These are phyloP conservation scores for Colletotrichum sp. DNA, from an alignment of 2,329 filamentous ascomycete species.

Conservation along the genomic window DNA sequence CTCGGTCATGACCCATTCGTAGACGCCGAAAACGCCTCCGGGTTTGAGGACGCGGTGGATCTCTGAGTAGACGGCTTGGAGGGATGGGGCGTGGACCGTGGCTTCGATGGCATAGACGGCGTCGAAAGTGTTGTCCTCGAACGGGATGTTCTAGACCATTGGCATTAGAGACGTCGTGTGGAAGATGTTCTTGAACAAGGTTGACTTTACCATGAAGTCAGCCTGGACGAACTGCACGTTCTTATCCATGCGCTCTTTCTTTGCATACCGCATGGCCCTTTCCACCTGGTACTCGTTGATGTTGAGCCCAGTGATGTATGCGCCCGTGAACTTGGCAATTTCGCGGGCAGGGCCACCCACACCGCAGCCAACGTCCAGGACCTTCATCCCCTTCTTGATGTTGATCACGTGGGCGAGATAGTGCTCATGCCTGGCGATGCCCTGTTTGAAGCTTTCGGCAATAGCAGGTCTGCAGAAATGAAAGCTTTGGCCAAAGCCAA, in stretches of 20 bases:
- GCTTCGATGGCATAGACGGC: constrained; percentile 98
- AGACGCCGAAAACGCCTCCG: constrained; percentile 93
- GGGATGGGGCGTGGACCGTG: constrained; percentile 89
- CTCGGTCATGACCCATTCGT: constrained; percentile 99
- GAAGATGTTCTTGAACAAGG: not conserved
- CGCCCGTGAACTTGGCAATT: constrained; percentile 94
- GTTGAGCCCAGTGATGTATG: constrained; percentile 90
- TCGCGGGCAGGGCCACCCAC: constrained; percentile 94
- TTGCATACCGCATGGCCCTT: constrained; percentile 84
- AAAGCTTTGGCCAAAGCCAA: constrained; percentile 95
- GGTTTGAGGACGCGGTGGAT: constrained; percentile 97
- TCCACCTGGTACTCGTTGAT: constrained; percentile 99
- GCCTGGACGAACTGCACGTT: constrained; percentile 91
- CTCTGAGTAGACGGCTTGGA: constrained; percentile 91
- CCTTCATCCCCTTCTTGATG: constrained; percentile 84
- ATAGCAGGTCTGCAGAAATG: constrained; percentile 95
- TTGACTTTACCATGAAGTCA: constrained; percentile 79
- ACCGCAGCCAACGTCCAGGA: constrained; percentile 96
- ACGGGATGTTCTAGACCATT: constrained; percentile 44
- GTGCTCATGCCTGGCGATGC: constrained; percentile 96
- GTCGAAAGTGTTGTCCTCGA: constrained; percentile 90
- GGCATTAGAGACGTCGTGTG: not conserved
- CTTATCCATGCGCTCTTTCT: constrained; percentile 78
- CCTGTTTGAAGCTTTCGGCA: constrained; percentile 87
- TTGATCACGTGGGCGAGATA: constrained; percentile 92